phyloP scores from a whole-genome alignment of 169 alveolate genomes.

The Cyclospora cayetanensis region DNA sequence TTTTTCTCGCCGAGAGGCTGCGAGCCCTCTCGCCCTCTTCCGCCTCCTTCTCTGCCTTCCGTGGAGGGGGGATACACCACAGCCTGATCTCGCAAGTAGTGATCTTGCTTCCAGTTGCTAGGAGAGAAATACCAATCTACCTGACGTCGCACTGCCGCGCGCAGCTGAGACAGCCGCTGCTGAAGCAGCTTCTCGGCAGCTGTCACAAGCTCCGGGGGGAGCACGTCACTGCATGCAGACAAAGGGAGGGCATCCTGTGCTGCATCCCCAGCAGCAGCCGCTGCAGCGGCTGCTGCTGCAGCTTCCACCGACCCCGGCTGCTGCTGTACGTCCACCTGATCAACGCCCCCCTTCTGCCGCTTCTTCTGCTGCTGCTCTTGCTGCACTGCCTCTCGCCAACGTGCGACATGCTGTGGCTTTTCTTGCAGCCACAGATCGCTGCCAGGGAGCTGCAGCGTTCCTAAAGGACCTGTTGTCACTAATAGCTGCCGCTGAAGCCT shows the following conservation, averaged over 20 bases:
- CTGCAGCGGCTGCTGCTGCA: background rate
- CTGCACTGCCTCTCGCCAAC: background rate
- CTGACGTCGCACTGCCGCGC: constrained; percentile 43
- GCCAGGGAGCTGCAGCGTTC: background rate
- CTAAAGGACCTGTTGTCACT: background rate
- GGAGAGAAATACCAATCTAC: constrained; percentile 46
- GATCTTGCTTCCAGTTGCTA: constrained; percentile 17
- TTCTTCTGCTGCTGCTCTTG: constrained; percentile 20
- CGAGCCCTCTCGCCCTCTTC: background rate
- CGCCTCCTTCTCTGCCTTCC: background rate
- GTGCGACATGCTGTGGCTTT: background rate
- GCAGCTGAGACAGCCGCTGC: constrained; percentile 14
- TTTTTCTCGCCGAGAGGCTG: too few species aligned
- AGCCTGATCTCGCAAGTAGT: background rate
- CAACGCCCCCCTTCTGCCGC: background rate
- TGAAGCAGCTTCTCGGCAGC: constrained; percentile 2
- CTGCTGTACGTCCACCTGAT: background rate
- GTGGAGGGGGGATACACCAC: background rate
- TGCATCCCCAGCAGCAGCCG: background rate
- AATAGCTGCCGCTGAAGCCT: background rate
- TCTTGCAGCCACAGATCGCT: background rate
- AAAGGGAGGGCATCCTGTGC: background rate
- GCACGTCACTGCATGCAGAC: background rate
- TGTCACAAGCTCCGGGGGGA: background rate
- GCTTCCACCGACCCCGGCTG: background rate